These are phyloP conservation scores for Pseudogymnoascus sp. DNA, from an alignment of 2,329 filamentous ascomycete genomes.

Conservation along the genomic window DNA sequence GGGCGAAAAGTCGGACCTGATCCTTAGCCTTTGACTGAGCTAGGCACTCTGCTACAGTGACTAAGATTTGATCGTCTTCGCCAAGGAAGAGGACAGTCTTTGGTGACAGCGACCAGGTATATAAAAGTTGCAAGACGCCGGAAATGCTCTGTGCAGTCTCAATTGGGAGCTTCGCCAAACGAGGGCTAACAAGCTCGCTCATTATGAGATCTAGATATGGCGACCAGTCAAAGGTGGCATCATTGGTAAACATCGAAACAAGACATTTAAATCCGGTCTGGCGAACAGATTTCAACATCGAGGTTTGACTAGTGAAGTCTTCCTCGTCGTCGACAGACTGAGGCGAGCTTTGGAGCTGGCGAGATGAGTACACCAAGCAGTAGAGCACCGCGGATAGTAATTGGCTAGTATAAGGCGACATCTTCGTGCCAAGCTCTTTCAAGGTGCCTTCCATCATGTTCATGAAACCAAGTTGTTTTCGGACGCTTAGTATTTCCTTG, in stretches of 20 bases:
- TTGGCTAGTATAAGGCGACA: constrained; percentile 57
- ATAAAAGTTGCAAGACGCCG: constrained; percentile 69
- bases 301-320: constrained; percentile 33
- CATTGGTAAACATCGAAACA: constrained; percentile 67
- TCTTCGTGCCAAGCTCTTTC: constrained; percentile 68
- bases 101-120: constrained; percentile 66
- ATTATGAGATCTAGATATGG: constrained; percentile 64
- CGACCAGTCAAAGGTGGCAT: constrained; percentile 61
- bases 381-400: constrained; percentile 73
- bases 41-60: constrained; percentile 64
- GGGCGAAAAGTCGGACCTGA: constrained; percentile 74
- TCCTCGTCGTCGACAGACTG: constrained; percentile 27
- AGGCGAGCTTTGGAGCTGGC: constrained; percentile 40
- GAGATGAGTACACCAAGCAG: constrained; percentile 65
- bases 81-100: constrained; percentile 60
- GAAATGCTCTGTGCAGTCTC: constrained; percentile 90
- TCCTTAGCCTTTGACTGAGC: constrained; percentile 68
- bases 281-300: constrained; percentile 57
- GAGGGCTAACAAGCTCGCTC: constrained; percentile 65
- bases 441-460: constrained; percentile 88
- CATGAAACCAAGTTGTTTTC: constrained; percentile 83
- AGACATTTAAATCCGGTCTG: constrained; percentile 76
- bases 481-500: constrained; percentile 51
- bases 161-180: constrained; percentile 66
- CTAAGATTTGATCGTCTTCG: constrained; percentile 52